Evolutionary conservation across 1,284 basidiomycete genomes (phyloP).

Genomic region (Moesziomyces globuligerus): DNA sequence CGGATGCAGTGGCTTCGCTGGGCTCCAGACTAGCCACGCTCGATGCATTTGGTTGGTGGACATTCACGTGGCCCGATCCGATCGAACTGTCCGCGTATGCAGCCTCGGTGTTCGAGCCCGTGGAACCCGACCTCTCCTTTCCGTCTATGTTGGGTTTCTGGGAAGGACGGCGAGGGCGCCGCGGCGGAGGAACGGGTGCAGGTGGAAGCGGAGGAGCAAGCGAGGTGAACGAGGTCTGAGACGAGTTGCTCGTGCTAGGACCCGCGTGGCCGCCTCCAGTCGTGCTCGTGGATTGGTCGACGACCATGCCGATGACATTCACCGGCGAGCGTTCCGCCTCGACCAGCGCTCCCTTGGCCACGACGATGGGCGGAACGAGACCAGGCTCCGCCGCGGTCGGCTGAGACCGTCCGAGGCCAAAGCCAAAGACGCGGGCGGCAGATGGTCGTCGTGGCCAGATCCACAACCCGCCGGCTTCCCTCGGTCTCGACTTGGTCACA

Average conservation of each 20-base stretch:
- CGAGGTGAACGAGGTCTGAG: conserved; percentile 21
- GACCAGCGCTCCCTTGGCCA: background rate
- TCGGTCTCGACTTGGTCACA: conserved; percentile 1
- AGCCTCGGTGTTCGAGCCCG: background rate
- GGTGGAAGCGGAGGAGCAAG: conserved; percentile 19
- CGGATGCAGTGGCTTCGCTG: conserved; percentile 2
- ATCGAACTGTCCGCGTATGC: background rate
- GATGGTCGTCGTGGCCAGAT: conserved; percentile 17
- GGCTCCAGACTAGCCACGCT: conserved; percentile 1
- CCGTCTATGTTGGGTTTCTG: conserved; percentile 2
- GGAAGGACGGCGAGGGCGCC: conserved; percentile 9
- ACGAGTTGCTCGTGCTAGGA: conserved; percentile 8
- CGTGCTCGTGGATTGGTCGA: background rate
- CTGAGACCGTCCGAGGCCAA: conserved; percentile 3
- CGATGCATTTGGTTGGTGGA: background rate
- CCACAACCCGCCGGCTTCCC: conserved; percentile 16
- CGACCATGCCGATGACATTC: conserved; percentile 12
- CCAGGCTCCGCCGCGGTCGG: conserved; percentile 1
- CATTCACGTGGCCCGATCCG: background rate
- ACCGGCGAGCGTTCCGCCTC: conserved; percentile 1
- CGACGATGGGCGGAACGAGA: background rate
- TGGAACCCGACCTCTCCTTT: conserved; percentile 8
- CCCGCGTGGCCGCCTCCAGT: background rate
- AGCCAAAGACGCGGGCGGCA: conserved; percentile 12
- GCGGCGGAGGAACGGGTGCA: conserved; percentile 25